A percentile compares a stretch with the other conserved stretches of the same genome.
These are phyloP conservation scores for Fusarium paranaense DNA, from an alignment of 2,329 filamentous ascomycete species.

Conservation along the genomic window DNA sequence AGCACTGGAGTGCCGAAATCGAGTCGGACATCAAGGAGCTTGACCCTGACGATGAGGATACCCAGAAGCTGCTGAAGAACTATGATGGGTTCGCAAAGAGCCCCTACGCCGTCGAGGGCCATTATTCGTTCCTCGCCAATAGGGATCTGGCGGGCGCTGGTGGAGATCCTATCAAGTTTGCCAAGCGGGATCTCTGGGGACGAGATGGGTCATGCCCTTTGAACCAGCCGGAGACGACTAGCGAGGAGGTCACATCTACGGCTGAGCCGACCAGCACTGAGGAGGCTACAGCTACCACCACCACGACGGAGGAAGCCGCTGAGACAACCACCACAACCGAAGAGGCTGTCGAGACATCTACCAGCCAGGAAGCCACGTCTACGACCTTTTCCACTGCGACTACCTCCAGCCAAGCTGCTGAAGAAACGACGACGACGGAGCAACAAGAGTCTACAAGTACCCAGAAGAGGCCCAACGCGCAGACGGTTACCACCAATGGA, in stretches of 20 bases:
- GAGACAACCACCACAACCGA: neutral
- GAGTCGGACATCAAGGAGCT: neutral
- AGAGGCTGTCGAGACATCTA: neutral
- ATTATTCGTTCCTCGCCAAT: conserved; percentile 7
- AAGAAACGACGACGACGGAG: neutral
- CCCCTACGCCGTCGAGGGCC: neutral
- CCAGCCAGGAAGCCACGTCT: neutral
- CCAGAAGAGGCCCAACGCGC: neutral
- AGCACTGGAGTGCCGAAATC: neutral
- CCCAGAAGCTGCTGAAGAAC: neutral
- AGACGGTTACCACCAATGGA: conserved; percentile 1
- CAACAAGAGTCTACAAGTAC: neutral
- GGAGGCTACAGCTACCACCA: neutral
- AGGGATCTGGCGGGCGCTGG: conserved; percentile 3
- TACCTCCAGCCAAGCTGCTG: neutral
- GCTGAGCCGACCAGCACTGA: neutral
- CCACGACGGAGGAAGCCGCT: neutral
- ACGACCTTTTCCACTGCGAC: conserved; percentile 1
- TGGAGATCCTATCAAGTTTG: neutral
- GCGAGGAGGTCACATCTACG: neutral
- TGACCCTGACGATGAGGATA: neutral
- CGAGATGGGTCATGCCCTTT: conserved; percentile 8
- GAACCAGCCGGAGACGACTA: neutral
- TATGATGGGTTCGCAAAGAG: conserved; percentile 1
- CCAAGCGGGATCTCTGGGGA: conserved; percentile 4